Evolutionary conservation across 441 rosid genomes (phyloP), one percentile per base, ranked within the genome.

Genomic region (Biscutella auriculata): DNA sequence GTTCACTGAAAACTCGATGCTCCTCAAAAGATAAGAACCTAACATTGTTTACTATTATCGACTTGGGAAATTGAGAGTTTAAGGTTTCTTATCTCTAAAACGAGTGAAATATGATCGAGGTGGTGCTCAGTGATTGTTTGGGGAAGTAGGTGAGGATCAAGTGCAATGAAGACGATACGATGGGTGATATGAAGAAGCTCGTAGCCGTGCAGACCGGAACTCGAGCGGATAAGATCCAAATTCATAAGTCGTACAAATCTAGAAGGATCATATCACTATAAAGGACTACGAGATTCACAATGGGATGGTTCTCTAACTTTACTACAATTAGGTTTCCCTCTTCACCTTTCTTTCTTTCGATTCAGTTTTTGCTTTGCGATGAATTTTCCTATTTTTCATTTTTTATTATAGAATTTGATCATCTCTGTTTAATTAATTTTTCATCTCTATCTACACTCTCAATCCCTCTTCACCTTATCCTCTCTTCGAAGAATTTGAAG

Each of bases 151-250:
- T 85, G 4, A 59, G 95, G 19, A 93, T 88, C 50, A 86, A 86
- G 72, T 86, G 95, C 69, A 86, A 86, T 77, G 95, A 84, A 0
- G 95, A 84, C 35, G 93, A 89, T 63, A 82, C 88, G 12, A 86
- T 86, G 60, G 88, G 97, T n/a, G 93, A 89, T 76, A 77, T 89
- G 32, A 86, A 86, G 83, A 89, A 82, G 74, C 85, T 84, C 12
- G 90, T 84, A 6, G 96, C 90, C 0, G 95, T 95, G 0, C 88
- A 84, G 65, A 89, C 87, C 1, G 95, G 95, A 0, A 89, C 88
- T 23, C 49, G 88, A 7, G 53, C 85, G 1, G 87, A 84, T 29
- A 86, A 89, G 80, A 86, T 89, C 21, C 51, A 90, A 36, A 89
- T 89, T 28, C 95, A 84, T 74, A 89, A 86, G 65, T 89, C 93